These are phyloP conservation scores for Drechmeria coniospora DNA, from an alignment of 2,329 filamentous ascomycete genomes.

Conservation along the genomic window DNA sequence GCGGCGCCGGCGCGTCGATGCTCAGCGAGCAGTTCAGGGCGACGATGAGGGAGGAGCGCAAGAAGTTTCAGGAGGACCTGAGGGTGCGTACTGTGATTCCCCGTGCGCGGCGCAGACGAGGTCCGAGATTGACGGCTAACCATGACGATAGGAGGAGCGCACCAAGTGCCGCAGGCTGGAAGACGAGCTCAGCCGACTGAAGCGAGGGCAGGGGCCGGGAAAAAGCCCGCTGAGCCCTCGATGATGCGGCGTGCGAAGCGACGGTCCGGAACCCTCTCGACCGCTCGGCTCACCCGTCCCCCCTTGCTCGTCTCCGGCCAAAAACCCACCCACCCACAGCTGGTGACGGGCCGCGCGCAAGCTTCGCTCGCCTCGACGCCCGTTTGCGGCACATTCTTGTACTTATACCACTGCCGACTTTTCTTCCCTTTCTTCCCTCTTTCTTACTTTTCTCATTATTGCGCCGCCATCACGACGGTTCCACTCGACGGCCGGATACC, in stretches of 20 bases:
- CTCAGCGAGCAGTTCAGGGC: constrained; percentile 40
- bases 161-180: constrained; percentile 30
- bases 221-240: constrained; percentile 28
- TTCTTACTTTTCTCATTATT: too few relatives aligned
- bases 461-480: too few relatives aligned
- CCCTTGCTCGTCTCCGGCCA: background rate
- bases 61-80: constrained; percentile 40
- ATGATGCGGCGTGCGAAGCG: too few relatives aligned
- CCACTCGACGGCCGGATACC: too few relatives aligned
- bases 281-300: too few relatives aligned
- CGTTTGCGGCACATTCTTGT: too few relatives aligned
- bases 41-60: constrained; percentile 41
- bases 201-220: constrained; percentile 24
- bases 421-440: too few relatives aligned
- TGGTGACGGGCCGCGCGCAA: too few relatives aligned
- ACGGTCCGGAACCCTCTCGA: too few relatives aligned
- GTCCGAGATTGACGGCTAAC: constrained; percentile 12
- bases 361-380: too few relatives aligned
- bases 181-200: constrained; percentile 31
- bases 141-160: constrained; percentile 31
- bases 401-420: too few relatives aligned
- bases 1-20: constrained; percentile 31
- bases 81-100: constrained; percentile 21
- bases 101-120: background rate
- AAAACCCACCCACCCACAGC: too few relatives aligned